Evolutionary conservation across 495 filamentous ascomycete species (phyloP), one percentile per base, ranked within the genome.

Genomic region (Thermothielavioides terrestris): DNA sequence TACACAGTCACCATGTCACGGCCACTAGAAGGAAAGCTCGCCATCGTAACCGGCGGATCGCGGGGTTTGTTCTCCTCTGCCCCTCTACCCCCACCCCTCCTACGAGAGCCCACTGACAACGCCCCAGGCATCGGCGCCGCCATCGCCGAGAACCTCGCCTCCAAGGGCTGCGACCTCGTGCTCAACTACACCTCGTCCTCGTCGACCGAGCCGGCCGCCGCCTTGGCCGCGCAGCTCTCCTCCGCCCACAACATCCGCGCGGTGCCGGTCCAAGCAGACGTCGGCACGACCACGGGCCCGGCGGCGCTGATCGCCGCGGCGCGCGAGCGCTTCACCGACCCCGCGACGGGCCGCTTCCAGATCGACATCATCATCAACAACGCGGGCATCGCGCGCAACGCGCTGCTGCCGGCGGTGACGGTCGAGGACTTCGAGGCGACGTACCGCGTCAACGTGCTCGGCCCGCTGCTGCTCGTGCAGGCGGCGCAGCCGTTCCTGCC

Each of bases 301-400:
- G 54, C 59, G 10, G 45, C 55, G 21, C 50, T 78, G 6, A 56
- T 78, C 44, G 54, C 55, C 35, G 39, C 52, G 17, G 57, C 59
- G 25, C 46, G 48, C 12, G 56, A 62, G 31, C 60, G 60, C 52
- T 62, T 63, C 52, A 52, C 67, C 49, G 11, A 48, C 4, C 31
- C 63, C 8, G 37, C 51, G 25, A 41, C 38, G 26, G 50, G 54
- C 23, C 50, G 57, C 21, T 78, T 90, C 65, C 80, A 83, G 53
- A 79, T 95, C 66, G 87, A 95, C 64, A 88, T 95, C 55, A 67
- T 94, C 22, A 71, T 95, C 71, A 94, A 95, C 76, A 94, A 94
- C 64, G 89, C 89, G 36, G 89, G 82, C 48, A 71, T 91, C 8
- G 73, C 80, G 2, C 60, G 59, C 23, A 84, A 89, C 66, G 66